Evolutionary conservation across 75 land plant species (phyloP), one percentile per base, ranked within the genome.

Genomic region (Larix kaempferi): DNA sequence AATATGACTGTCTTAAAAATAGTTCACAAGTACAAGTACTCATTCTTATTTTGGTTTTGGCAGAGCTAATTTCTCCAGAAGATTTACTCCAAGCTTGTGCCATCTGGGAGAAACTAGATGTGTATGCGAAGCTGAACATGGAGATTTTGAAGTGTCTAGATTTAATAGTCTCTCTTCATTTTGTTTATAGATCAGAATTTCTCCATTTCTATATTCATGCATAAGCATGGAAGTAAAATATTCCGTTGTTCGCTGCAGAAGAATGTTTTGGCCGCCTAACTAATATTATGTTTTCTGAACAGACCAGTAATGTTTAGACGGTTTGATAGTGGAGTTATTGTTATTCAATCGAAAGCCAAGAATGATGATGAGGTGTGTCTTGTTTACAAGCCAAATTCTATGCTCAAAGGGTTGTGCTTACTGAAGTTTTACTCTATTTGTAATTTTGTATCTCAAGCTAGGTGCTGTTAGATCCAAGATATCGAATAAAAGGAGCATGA

Each of bases 41-140:
- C 11, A 35, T 21, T 62, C 17, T 56, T 72, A 10, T 80, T 44
- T 55, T 64, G 11, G 8, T 78, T 76, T 75, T 67, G 54, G 15
- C 90, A 96, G 99, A 90, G 78, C 82, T 96, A 74, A 96, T 96
- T 25, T 96, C 99, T n/a, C 99, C 99, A n/a, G 99, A 96, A 75
- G 99, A 96, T 89, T 79, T 96, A 66, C 79, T 92, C 67, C 97
- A 87, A 84, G 99, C 99, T 5, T 96, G 99, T 84, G 85, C 92
- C 56, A 81, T 96, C 26, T 96, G 99, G 99, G 93, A 90, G 78
- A 94, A 89, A 78, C 78, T 92, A 83, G 91, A 96, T 78, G 92
- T 92, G 99, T 96, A 94, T 79, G 90, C 27, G 33, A 65, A 4
- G 4, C 56, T 37, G 76, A 55, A 71, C 22, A 69, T 72, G 16